Evolutionary conservation across 345 rosid genomes (phyloP).

Genomic region (Garcia nutans): DNA sequence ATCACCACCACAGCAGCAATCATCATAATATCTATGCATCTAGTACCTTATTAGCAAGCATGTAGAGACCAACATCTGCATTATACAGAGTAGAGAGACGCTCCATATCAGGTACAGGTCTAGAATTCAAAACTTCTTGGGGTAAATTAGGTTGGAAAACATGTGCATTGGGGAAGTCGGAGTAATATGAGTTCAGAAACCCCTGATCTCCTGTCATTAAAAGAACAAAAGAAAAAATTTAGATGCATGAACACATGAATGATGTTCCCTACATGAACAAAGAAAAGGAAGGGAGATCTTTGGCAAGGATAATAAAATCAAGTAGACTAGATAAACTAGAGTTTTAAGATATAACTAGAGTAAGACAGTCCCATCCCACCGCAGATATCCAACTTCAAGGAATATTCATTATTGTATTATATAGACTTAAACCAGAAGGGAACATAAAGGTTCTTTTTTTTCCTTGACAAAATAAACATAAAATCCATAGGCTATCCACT

Average conservation of each 20-base stretch:
- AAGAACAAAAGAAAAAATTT: background rate
- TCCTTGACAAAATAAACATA: background rate
- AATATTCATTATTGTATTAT: background rate
- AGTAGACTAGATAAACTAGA: background rate
- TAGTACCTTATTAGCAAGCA: conserved; percentile 94
- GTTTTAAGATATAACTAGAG: background rate
- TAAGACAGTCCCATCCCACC: background rate
- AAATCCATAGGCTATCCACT: background rate
- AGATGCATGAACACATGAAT: too few relatives aligned
- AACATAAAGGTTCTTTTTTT: background rate
- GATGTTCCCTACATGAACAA: background rate
- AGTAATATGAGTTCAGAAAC: conserved; percentile 78
- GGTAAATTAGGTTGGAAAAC: conserved; percentile 76
- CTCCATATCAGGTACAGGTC: conserved; percentile 76
- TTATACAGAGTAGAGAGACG: conserved; percentile 88
- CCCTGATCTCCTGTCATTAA: conserved; percentile 71
- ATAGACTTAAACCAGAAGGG: background rate
- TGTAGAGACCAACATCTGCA: conserved; percentile 98
- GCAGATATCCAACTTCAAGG: background rate
- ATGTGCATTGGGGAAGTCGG: conserved; percentile 77
- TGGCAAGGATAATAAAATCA: background rate
- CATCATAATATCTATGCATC: background rate
- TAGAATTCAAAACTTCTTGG: conserved; percentile 49
- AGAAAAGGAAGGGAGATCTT: background rate
- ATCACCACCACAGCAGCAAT: background rate